A percentile compares a stretch with the other conserved stretches of the same genome.
Evolutionary conservation across 2,329 filamentous ascomycete genomes (phyloP).

Genomic region (Neofusicoccum parvum): DNA sequence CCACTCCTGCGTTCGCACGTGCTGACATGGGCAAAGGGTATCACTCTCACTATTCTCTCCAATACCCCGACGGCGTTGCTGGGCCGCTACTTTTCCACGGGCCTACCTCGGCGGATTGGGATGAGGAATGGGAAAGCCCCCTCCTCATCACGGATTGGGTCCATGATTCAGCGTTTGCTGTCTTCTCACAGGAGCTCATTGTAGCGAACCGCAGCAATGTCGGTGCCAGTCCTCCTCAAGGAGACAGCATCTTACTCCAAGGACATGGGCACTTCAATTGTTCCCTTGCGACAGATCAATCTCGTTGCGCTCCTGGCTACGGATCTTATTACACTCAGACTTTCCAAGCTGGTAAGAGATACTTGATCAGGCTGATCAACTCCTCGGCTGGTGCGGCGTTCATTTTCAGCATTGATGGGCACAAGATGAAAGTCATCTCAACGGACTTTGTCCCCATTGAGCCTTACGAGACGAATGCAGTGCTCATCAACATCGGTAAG

Average conservation of each 20-base stretch:
- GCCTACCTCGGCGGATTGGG: conserved; percentile 49
- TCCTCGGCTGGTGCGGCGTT: conserved; percentile 40
- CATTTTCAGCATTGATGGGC: conserved; percentile 42
- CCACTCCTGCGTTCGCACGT: not conserved
- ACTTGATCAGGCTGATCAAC: conserved; percentile 49
- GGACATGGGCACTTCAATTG: conserved; percentile 17
- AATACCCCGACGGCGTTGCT: conserved; percentile 47
- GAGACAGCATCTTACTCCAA: conserved; percentile 17
- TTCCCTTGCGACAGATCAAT: not conserved
- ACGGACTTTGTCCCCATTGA: conserved; percentile 40
- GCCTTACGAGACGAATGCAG: conserved; percentile 36
- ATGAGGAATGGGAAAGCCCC: conserved; percentile 62
- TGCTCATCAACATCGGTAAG: conserved; percentile 25
- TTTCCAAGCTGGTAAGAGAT: conserved; percentile 40
- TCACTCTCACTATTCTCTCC: conserved; percentile 45
- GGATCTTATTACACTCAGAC: conserved; percentile 9
- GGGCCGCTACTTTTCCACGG: conserved; percentile 46
- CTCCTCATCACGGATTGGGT: conserved; percentile 66
- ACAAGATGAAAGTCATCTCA: conserved; percentile 40
- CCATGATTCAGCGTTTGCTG: conserved; percentile 38
- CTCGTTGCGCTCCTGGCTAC: conserved; percentile 8
- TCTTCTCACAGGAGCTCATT: conserved; percentile 15
- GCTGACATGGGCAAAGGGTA: conserved; percentile 27
- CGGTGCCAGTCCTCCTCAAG: not conserved
- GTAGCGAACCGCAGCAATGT: not conserved